A percentile compares a stretch with the other conserved stretches of the same genome.
These are phyloP conservation scores for Scheffersomyces illinoinensis DNA, from an alignment of 1,139 yeast genomes.

Conservation along the genomic window DNA sequence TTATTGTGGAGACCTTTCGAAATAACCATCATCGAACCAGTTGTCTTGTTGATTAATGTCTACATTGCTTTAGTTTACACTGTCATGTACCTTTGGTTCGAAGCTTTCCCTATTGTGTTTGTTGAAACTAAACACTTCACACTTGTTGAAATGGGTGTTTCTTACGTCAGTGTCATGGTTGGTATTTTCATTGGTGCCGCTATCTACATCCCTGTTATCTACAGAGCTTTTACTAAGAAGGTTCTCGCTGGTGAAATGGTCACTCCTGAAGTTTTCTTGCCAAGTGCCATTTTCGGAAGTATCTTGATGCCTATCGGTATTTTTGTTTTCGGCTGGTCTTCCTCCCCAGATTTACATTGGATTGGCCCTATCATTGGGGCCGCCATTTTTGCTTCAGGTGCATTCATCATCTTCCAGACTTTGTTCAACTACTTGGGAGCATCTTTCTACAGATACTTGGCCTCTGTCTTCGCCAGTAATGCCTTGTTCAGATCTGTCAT, in stretches of 20 bases:
- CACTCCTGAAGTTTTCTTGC: constrained; percentile 12
- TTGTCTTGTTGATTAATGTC: constrained; percentile 13
- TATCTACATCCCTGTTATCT: constrained; percentile 9
- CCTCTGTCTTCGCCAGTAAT: constrained; percentile 16
- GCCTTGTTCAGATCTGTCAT: constrained; percentile 12
- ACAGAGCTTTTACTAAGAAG: constrained; percentile 9
- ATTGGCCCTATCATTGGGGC: constrained; percentile 15
- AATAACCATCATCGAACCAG: constrained; percentile 14
- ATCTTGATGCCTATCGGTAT: constrained; percentile 14
- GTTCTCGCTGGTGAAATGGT: constrained; percentile 5
- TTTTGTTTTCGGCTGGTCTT: constrained; percentile 14
- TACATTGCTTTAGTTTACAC: constrained; percentile 15
- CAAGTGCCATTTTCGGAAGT: constrained; percentile 12
- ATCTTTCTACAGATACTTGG: constrained; percentile 11
- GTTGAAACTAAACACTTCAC: constrained; percentile 10
- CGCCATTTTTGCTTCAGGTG: constrained; percentile 11
- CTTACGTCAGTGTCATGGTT: constrained; percentile 10
- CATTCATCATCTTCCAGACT: constrained; percentile 11
- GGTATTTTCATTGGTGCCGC: constrained; percentile 11
- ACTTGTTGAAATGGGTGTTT: constrained; percentile 12
- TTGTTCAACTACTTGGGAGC: constrained; percentile 23
- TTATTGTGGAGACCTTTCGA: constrained; percentile 15
- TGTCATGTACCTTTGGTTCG: constrained; percentile 16
- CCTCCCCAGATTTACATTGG: constrained; percentile 14
- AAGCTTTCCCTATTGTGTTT: constrained; percentile 16